Percentiles rank a stretch among this genome's conserved stretches.
Conservation (phyloP, 176 grass and related monocot species). For the Otatea glauca region DNA sequence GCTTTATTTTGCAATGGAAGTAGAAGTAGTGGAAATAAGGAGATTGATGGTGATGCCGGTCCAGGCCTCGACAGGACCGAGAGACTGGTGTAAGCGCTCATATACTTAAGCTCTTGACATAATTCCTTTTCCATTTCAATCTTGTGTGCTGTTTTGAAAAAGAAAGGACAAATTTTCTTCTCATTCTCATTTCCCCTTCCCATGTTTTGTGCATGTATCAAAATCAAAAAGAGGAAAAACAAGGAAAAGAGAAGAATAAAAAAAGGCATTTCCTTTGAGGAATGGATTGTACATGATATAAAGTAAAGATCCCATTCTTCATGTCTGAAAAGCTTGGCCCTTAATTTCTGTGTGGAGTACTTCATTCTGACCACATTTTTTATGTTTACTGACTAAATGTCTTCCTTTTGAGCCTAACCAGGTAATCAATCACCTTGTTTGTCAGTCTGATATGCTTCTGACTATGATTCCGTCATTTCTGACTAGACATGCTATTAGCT, state of each 20-base stretch:
- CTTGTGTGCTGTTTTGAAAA: slow-evolving; percentile 35
- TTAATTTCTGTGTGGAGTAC: not conserved
- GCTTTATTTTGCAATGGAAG: slow-evolving; percentile 44
- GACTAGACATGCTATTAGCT: not conserved
- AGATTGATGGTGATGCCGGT: slow-evolving; percentile 64
- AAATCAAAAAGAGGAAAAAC: slow-evolving; percentile 16
- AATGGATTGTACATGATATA: slow-evolving; percentile 60
- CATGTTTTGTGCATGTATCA: slow-evolving; percentile 47
- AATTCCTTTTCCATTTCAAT: slow-evolving; percentile 9
- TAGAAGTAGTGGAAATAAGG: slow-evolving; percentile 50
- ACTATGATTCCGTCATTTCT: not conserved
- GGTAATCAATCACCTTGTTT: not conserved
- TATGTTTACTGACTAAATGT: slow-evolving; percentile 17
- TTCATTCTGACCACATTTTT: slow-evolving; percentile 20
- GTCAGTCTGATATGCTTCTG: not conserved
- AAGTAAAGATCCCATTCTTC: slow-evolving; percentile 56
- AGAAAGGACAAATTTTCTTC: slow-evolving; percentile 42
- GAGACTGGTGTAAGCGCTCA: slow-evolving; percentile 57
- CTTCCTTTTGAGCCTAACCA: slow-evolving; percentile 19
- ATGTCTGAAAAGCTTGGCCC: not conserved
- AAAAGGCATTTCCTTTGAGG: slow-evolving; percentile 40
- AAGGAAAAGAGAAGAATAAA: not conserved
- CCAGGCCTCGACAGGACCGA: slow-evolving; percentile 59
- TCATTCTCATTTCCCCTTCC: slow-evolving; percentile 25
- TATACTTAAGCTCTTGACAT: slow-evolving; percentile 42